Evolutionary conservation across 306 rosid species (phyloP).

Genomic region (Phaseolus lunatus): DNA sequence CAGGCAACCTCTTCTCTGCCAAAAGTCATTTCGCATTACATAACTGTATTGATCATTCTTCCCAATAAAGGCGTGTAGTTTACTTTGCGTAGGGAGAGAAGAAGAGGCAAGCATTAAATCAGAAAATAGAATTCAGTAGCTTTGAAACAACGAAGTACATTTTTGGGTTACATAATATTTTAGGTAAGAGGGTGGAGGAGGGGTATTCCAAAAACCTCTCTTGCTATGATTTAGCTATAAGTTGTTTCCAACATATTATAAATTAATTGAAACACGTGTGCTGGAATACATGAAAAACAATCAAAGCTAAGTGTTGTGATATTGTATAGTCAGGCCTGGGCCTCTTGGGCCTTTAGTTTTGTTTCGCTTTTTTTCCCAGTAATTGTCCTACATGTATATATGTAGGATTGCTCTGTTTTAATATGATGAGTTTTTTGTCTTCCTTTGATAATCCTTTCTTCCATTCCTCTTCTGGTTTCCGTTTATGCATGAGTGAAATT

Average conservation of each 20-base stretch:
- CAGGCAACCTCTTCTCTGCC: constrained; percentile 89
- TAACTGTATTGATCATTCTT: constrained; percentile 9
- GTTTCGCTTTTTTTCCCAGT: no score
- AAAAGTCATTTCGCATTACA: constrained; percentile 32
- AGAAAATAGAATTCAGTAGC: neutral
- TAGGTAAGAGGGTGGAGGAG: no score
- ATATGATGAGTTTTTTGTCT: no score
- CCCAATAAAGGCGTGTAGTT: neutral
- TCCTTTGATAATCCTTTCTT: no score
- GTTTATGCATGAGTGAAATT: no score
- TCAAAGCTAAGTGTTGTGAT: no score
- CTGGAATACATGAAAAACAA: neutral
- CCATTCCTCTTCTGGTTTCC: no score
- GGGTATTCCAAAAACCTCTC: neutral
- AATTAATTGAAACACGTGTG: neutral
- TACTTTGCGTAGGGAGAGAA: neutral
- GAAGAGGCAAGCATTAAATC: no score
- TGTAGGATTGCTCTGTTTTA: no score
- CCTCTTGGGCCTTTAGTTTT: no score
- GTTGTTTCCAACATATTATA: neutral
- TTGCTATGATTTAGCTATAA: neutral
- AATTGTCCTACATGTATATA: no score
- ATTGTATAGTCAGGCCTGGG: no score
- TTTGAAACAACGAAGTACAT: neutral
- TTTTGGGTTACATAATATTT: neutral